Evolutionary conservation across 495 filamentous ascomycete species (phyloP), one percentile per base, ranked within the genome.

Genomic region (Astrothelium subdiscretum): DNA sequence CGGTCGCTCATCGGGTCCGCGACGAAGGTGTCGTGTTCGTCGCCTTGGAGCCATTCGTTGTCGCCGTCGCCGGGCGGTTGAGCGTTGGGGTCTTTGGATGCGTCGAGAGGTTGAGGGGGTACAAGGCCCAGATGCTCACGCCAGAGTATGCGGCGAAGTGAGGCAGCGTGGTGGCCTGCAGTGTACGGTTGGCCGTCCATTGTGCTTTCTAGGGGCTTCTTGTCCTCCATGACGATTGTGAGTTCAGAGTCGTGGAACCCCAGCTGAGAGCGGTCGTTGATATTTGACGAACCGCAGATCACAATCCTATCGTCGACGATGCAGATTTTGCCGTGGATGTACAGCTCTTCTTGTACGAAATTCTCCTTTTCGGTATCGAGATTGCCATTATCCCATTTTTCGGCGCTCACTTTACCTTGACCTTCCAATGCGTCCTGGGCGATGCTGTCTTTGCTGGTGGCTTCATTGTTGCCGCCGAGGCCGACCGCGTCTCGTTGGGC

Each of bases 311-410:
- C 90, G 68, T 96, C 91, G 15, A 85, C 89, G 65, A 95, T 95
- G 63, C 89, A 80, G 32, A 94, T 22, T 74, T 97, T 97, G 42
- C 84, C 87, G 70, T 98, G 92, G 40, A 96, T 83, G 66, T 97
- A 98, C 0, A 97, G 80, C 76, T 98, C 91, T 71, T 98, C 92
- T 69, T 96, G 92, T 57, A 96, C 84, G 75, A 95, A 90, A 66
- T 94, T 90, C 27, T 87, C 82, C 65, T 87, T 85, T 68, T 97
- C 92, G 15, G 80, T 80, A 62, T 91, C 81, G 0, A 83, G 76
- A 8, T 86, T 79, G 1, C 86, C 64, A 12, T 63, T 87, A 6
- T 89, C 80, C 87, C 89, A 96, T 3, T 70, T 52, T 68, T 91
- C 89, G 11, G 90, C 83, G 0, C 80, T 81, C 13, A 92, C 75